Percentiles rank a stretch among this genome's conserved stretches.
Conservation (phyloP, 2,329 filamentous ascomycete genomes). For the Botrytis pseudocinerea region DNA sequence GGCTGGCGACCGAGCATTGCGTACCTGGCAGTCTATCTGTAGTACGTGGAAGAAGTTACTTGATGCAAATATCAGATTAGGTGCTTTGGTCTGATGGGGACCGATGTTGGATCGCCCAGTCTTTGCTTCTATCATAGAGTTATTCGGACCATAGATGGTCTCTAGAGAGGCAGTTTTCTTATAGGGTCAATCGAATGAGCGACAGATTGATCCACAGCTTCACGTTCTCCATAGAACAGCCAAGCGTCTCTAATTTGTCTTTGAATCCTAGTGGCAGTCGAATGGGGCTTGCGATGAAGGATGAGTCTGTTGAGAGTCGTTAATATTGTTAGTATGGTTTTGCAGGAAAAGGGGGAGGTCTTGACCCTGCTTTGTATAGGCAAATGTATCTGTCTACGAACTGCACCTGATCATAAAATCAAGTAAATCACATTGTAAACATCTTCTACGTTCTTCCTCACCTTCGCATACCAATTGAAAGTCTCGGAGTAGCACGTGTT, state of each 20-base stretch:
- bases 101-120: neutral
- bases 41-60: neutral
- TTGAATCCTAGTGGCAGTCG: no score
- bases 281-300: neutral
- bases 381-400: neutral
- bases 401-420: neutral
- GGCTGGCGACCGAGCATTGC: fast-evolving
- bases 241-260: neutral
- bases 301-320: neutral
- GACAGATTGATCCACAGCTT: neutral
- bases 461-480: neutral
- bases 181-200: neutral
- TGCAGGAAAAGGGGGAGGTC: neutral
- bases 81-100: no score
- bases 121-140: neutral
- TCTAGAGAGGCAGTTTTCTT: neutral
- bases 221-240: neutral
- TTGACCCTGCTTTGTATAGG: no score
- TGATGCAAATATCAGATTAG: neutral
- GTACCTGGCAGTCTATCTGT: neutral
- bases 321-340: neutral
- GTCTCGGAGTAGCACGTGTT: neutral
- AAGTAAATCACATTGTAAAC: neutral
- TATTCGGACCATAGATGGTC: neutral
- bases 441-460: neutral